Base-by-base conservation (phyloP, 768 basidiomycete genomes). In the Lentinula aciculospora region DNA sequence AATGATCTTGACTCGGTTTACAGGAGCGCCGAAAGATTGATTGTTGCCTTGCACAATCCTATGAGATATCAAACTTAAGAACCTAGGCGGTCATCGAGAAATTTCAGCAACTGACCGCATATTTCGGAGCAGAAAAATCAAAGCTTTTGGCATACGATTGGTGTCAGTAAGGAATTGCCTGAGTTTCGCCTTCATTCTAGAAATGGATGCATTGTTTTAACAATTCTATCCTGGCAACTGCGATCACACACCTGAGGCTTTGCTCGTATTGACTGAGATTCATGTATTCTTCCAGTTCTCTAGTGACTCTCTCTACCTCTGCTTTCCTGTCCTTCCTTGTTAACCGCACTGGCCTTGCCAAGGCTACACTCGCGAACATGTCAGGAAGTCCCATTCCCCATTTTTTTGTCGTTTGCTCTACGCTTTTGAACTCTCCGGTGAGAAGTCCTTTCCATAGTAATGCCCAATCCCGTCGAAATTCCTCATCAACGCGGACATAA, bases 1-100 rank as follows among this genome's bases (percentile, higher is more conserved):
- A 0, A 89, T 92, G 55, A 95, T 89, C 69, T 92, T 94, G 72
- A 97, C 86, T 19, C 93, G 83, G 66, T 95, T 94, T 0, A 93
- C 89, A 0, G 93, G 93, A 2, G 89, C 89, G 13, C 90, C 89
- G 36, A 95, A 82, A 2, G 80, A 74, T 69, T 94, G 89, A 64
- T 93, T 93, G 69, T 92, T 92, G 17, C 87, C 79, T 71, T 79
- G 78, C 29, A 83, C 80, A 75, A 82, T 81, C 42, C 72, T 72
- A 45, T 31, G n/a, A n/a, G n/a, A 29, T 36, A 34, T 31, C 23
- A 27, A 23, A 19, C 3, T 42, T 23, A 60, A 42, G 9, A 42
- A 29, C 23, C 12, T n/a, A n/a, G n/a, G 8, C 15, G 12, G 40
- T 29, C 40, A 3, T 40, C 25, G 36, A 13, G 32, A 15, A 32